Base-by-base conservation (phyloP, 2,329 filamentous ascomycete genomes). In the Aspergillus vadensis region DNA sequence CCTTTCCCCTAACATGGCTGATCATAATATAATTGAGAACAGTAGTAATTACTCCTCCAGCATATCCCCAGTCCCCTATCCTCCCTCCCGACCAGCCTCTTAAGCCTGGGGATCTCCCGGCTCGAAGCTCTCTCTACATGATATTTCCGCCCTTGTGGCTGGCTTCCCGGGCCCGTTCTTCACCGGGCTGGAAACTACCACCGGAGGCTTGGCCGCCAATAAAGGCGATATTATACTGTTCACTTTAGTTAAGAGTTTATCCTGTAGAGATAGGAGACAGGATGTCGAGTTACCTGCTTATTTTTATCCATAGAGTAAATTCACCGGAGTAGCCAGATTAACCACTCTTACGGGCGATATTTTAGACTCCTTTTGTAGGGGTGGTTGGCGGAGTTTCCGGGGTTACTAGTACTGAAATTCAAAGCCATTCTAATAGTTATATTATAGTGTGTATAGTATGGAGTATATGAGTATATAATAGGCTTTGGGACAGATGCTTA, bases 181-280 rank as follows among this genome's bases (percentile, higher is more conserved):
- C 82, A 6, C 84, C 82, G 1, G 79, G 78, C 66, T 85, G 80
- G 56, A 86, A 86, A 2, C 79, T 83, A 4, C 84, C 83, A 38
- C 77, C 76, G 0, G 83, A 85, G 0, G 81, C 80, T 55, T 85
- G 75, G 4, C 83, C 84, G 9, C 84, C 84, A 70, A 78, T 76
- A 9, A 83, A 86, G 1, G 84, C 83, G 60, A 86, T 85, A 1
- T 85, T 79, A 17, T 76, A 74, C 83, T 84, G 48, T 6, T 14
- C 49, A 21, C 8, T 14, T 19, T 30, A 43, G 25, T 27, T 15
- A 15, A 32, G 27, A 25, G 23, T 25, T 25, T 25, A 25, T 25
- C 23, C 23, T 25, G 23, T 25, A 25, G 23, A 25, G 23, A 5
- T 17, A 51, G 0, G 14, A 27, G 23, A 3, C 10, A 41, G 39